Percentiles rank a stretch among this genome's conserved stretches.
Evolutionary conservation across 495 filamentous ascomycete genomes (phyloP).

Genomic region (Penicillium egyptiacum): DNA sequence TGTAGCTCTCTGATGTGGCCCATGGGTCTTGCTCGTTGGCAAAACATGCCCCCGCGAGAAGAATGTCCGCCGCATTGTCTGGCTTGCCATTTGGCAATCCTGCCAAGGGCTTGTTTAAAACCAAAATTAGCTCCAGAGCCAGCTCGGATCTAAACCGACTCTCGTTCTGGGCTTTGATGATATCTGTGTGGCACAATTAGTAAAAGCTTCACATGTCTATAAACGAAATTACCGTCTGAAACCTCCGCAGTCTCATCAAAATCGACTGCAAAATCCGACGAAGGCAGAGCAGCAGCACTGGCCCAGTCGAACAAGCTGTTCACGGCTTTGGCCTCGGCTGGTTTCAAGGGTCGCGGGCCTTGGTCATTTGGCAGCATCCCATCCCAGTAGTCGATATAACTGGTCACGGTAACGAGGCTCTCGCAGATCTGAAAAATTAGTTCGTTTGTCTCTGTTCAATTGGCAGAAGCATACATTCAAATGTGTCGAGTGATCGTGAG

Average conservation of each 20-base stretch:
- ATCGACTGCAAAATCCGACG: conserved; percentile 32
- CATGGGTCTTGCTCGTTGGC: conserved; percentile 54
- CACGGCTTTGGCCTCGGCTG: conserved; percentile 28
- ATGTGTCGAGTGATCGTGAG: conserved; percentile 21
- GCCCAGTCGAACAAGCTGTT: conserved; percentile 41
- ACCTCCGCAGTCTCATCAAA: conserved; percentile 31
- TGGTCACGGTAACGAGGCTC: conserved; percentile 32
- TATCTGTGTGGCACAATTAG: conserved; percentile 15
- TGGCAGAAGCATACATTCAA: conserved; percentile 22
- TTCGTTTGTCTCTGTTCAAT: neutral
- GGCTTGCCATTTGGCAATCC: conserved; percentile 20
- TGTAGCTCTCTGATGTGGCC: conserved; percentile 40
- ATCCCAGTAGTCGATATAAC: conserved; percentile 25
- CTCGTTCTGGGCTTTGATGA: conserved; percentile 21
- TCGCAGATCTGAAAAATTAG: conserved; percentile 29
- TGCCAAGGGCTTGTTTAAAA: conserved; percentile 16
- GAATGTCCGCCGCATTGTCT: conserved; percentile 22
- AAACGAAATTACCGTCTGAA: conserved; percentile 13
- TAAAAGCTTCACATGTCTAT: neutral
- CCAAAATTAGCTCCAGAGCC: conserved; percentile 31
- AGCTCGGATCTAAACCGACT: conserved; percentile 27
- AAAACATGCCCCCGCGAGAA: conserved; percentile 47
- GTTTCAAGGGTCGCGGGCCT: conserved; percentile 18
- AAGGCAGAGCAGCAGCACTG: conserved; percentile 34
- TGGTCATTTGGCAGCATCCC: conserved; percentile 15